Conservation (phyloP, 805 yeast genomes). For the Blastobotrys attinorum region DNA sequence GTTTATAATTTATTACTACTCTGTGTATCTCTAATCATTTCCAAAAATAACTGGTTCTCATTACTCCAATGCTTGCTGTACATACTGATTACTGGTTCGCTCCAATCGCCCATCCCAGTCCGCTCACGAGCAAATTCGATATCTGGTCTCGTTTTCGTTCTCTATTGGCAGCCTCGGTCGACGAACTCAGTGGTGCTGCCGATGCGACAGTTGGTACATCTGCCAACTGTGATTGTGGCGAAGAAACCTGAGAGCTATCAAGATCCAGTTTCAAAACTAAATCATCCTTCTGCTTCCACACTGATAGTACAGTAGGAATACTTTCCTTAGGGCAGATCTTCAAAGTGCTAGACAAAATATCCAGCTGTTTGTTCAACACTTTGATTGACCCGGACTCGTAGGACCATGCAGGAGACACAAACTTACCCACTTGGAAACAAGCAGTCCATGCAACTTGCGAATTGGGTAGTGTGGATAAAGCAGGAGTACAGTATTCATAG, state of each 20-base stretch:
- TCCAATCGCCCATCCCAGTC: conserved; percentile 59
- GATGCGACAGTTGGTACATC: neutral
- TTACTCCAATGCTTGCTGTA: no score
- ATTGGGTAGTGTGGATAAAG: conserved; percentile 11
- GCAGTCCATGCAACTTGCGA: conserved; percentile 49
- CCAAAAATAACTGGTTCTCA: no score
- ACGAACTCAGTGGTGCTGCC: neutral
- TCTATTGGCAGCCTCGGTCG: neutral
- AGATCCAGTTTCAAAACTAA: conserved; percentile 5
- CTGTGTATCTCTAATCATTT: no score
- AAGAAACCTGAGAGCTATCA: neutral
- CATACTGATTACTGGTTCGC: conserved; percentile 35
- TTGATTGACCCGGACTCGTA: conserved; percentile 28
- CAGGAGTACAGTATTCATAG: conserved; percentile 27
- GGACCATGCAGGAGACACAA: conserved; percentile 39
- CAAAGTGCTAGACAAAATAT: conserved; percentile 45
- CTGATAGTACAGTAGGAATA: conserved; percentile 46
- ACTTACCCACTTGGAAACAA: conserved; percentile 66
- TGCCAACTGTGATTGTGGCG: neutral
- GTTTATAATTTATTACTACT: no score
- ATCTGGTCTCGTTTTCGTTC: conserved; percentile 35
- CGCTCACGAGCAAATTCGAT: conserved; percentile 44
- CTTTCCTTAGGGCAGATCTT: conserved; percentile 48
- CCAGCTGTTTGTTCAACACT: conserved; percentile 43
- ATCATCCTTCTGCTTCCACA: conserved; percentile 39